Conservation (phyloP, 2,329 filamentous ascomycete genomes). For the Pyricularia pennisetigena region DNA sequence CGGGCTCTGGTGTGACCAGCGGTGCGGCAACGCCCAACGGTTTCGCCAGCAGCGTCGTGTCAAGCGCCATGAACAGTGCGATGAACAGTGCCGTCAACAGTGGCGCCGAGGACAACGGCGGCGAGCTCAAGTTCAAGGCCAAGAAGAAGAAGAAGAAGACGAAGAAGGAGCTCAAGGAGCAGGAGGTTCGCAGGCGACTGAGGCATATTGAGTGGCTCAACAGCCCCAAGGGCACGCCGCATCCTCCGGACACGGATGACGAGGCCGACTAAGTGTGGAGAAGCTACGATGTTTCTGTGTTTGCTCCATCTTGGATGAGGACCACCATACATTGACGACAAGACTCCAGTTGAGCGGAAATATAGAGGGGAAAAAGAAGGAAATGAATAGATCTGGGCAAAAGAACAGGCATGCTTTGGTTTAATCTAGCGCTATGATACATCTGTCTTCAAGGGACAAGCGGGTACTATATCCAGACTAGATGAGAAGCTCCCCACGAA, state of each 20-base stretch:
- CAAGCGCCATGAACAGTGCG: constrained; percentile 49
- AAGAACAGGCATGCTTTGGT: background rate
- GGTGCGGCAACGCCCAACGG: constrained; percentile 24
- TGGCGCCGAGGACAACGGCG: constrained; percentile 65
- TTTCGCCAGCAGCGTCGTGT: constrained; percentile 39
- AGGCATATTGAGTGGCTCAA: constrained; percentile 82
- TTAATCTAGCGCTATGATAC: background rate
- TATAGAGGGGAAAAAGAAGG: background rate
- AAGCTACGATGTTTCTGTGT: background rate
- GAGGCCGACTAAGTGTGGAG: constrained; percentile 29
- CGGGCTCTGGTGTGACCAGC: constrained; percentile 32
- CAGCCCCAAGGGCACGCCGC: constrained; percentile 73
- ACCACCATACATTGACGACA: background rate
- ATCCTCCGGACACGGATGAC: constrained; percentile 68
- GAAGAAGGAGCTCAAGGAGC: constrained; percentile 90
- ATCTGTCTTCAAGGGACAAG: background rate
- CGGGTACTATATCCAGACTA: background rate
- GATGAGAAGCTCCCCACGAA: background rate
- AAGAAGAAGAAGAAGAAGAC: constrained; percentile 99
- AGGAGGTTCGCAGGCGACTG: constrained; percentile 75
- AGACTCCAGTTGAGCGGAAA: background rate
- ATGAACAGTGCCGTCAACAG: constrained; percentile 61
- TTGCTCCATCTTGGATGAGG: background rate
- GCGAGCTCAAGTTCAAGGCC: constrained; percentile 72
- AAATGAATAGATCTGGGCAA: background rate